Conservation (phyloP, 148 eudicot species). For the Nepenthes gracilis region DNA sequence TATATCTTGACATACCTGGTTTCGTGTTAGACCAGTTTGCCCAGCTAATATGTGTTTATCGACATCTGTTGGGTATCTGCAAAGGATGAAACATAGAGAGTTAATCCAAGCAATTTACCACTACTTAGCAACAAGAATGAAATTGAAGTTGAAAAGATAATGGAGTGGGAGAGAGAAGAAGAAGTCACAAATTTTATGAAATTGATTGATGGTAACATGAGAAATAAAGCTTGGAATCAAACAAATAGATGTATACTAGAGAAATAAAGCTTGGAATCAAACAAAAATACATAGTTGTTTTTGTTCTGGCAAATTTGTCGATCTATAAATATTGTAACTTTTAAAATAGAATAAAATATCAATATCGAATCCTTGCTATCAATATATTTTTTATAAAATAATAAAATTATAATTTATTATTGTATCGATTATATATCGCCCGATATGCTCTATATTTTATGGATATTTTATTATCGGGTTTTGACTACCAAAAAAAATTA, state of each 20-base stretch:
- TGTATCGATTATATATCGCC: neutral
- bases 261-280: slow-evolving; percentile 8
- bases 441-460: too few relatives aligned
- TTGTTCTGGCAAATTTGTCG: slow-evolving; percentile 3
- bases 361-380: too few relatives aligned
- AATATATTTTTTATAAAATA: too few relatives aligned
- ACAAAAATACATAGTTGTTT: slow-evolving; percentile 13
- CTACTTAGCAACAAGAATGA: neutral
- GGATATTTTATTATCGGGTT: too few relatives aligned
- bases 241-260: neutral
- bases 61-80: slow-evolving; percentile 96
- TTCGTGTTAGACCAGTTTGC: slow-evolving; percentile 92
- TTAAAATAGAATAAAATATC: neutral
- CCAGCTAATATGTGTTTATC: slow-evolving; percentile 96
- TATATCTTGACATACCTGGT: slow-evolving; percentile 50
- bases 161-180: neutral
- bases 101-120: neutral
- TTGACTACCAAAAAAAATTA: too few relatives aligned
- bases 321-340: neutral
- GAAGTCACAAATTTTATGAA: neutral
- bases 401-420: neutral
- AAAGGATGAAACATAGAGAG: slow-evolving; percentile 8
- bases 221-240: slow-evolving; percentile 22
- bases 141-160: neutral
- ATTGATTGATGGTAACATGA: slow-evolving; percentile 13